Evolutionary conservation across 768 basidiomycete genomes (phyloP).

Genomic region (Lyophyllum shimeji): DNA sequence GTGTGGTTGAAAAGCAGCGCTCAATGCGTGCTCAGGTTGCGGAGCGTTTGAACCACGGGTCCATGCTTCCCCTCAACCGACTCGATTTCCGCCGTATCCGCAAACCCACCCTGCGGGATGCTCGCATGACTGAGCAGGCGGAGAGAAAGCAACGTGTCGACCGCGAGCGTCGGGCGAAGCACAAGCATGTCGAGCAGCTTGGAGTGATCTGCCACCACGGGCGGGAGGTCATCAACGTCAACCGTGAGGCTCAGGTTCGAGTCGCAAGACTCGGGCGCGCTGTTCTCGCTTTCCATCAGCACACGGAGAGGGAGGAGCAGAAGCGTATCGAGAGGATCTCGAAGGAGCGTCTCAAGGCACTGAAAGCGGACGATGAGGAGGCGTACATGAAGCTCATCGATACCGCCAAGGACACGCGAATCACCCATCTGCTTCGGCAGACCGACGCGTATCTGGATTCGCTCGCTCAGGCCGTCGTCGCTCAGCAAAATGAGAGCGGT

Average conservation of each 20-base stretch:
- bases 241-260: constrained; percentile 62
- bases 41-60: constrained; percentile 83
- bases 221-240: constrained; percentile 65
- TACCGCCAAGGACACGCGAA: constrained; percentile 98
- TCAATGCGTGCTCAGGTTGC: constrained; percentile 81
- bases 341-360: constrained; percentile 96
- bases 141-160: constrained; percentile 92
- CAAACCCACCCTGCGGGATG: constrained; percentile 86
- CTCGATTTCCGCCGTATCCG: constrained; percentile 85
- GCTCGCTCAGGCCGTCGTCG: constrained; percentile 88
- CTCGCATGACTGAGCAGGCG: constrained; percentile 82
- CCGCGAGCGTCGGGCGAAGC: constrained; percentile 91
- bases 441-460: constrained; percentile 95
- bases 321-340: constrained; percentile 93
- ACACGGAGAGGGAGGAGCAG: constrained; percentile 97
- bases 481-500: constrained; percentile 81
- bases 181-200: constrained; percentile 95
- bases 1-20: constrained; percentile 90
- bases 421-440: constrained; percentile 92
- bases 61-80: constrained; percentile 88
- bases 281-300: constrained; percentile 80
- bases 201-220: constrained; percentile 84
- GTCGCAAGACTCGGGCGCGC: constrained; percentile 76
- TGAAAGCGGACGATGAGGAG: constrained; percentile 98
- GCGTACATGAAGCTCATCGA: constrained; percentile 99